phyloP scores from a whole-genome alignment of 805 yeast genomes.

The Ogataea glucozyma region DNA sequence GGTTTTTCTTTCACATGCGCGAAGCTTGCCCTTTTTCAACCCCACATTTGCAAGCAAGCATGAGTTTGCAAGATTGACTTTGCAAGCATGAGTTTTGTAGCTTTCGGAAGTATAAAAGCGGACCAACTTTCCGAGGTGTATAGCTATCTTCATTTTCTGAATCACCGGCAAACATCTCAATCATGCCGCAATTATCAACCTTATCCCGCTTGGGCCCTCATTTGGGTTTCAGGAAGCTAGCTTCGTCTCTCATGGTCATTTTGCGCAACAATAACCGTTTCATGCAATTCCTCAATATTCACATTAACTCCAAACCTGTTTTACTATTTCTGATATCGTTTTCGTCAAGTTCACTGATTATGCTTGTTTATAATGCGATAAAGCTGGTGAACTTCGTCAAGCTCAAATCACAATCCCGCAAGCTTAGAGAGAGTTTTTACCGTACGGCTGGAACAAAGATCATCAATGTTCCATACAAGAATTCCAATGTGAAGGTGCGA shows the following conservation, averaged over 20 bases:
- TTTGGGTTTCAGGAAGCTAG: too few relatives aligned
- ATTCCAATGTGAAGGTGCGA: constrained; percentile 39
- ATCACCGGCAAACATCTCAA: too few relatives aligned
- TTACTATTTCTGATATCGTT: constrained; percentile 34
- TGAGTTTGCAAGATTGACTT: too few relatives aligned
- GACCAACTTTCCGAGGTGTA: too few relatives aligned
- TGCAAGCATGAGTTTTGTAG: too few relatives aligned
- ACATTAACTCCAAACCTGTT: constrained; percentile 35
- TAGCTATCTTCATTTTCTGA: too few relatives aligned
- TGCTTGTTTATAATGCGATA: constrained; percentile 27
- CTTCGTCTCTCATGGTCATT: constrained; percentile 8
- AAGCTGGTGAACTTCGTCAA: constrained; percentile 26
- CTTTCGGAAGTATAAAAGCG: too few relatives aligned
- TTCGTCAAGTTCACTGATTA: constrained; percentile 25
- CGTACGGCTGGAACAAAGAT: constrained; percentile 32
- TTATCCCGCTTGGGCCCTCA: too few relatives aligned
- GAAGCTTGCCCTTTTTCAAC: too few relatives aligned
- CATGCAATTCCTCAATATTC: constrained; percentile 27
- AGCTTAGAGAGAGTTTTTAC: constrained; percentile 10
- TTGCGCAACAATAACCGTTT: constrained; percentile 21
- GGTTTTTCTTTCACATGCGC: too few relatives aligned
- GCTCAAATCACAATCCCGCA: constrained; percentile 8
- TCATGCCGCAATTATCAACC: constrained; percentile 1
- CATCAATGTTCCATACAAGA: constrained; percentile 51
- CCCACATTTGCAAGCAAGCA: too few relatives aligned